Evolutionary conservation across 116 monocot species (phyloP), one percentile per base, ranked within the genome.

Genomic region (Papilionanthe hybrid): DNA sequence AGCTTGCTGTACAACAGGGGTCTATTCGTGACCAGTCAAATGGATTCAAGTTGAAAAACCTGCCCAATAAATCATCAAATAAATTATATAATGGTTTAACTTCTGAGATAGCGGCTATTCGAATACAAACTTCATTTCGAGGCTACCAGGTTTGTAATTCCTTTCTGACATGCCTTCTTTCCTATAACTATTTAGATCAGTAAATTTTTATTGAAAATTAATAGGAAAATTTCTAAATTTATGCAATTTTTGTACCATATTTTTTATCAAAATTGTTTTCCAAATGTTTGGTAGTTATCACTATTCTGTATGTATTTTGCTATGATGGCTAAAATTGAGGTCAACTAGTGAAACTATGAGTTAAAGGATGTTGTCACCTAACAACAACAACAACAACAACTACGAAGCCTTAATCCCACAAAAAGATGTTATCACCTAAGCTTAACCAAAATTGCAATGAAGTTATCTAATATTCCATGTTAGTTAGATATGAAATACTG

Each of bases 61-160:
- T 81, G 27, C 74, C 82, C 30, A 29, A 75, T 27, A 83, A 86
- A 67, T 79, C 83, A 47, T 80, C 81, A 7, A 82, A 66, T 56
- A 83, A 75, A 73, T 63, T 72, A 17, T 49, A 72, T 75, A 72
- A 72, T 57, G 69, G 86, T 42, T 69, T 87, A 20, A 75, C 25
- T 55, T 77, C 76, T 17, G 91, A 90, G 11, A 77, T 22, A 71
- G 92, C 97, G 53, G 92, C 94, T 27, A 87, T 73, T 82, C 86
- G 84, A 19, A 98, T 98, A 79, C 94, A 98, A 82, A 87, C 86
- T 81, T 91, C 92, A 71, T 97, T 84, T 83, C 86, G 94, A 53
- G 72, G 82, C 27, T 91, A 75, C 88, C 91, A 82, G 97, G 97
- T 92, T 69, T 28, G 69, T 30, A 25, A 60, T 60, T 23, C 20